These are phyloP conservation scores for Fraxinus xanthoxyloides DNA, from an alignment of 305 asterid species.

Conservation along the genomic window DNA sequence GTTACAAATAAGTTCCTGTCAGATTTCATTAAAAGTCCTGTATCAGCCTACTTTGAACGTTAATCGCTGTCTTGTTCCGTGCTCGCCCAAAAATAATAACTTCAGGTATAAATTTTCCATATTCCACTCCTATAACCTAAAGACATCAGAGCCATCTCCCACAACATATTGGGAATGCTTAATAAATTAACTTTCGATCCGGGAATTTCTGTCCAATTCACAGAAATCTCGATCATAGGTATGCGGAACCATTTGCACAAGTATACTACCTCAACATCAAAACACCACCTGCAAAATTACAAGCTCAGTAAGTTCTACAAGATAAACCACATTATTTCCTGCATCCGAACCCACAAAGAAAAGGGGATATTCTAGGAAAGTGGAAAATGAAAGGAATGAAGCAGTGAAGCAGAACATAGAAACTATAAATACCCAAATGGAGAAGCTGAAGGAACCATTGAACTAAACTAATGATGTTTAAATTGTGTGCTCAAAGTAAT, in stretches of 20 bases:
- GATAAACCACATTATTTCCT: neutral
- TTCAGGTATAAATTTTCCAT: constrained; percentile 70
- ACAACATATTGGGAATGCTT: constrained; percentile 92
- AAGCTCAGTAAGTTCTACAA: neutral
- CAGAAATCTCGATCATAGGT: constrained; percentile 87
- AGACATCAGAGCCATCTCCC: constrained; percentile 96
- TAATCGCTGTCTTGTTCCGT: neutral
- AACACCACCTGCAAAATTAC: constrained; percentile 77
- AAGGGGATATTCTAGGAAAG: neutral
- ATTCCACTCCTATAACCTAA: constrained; percentile 83
- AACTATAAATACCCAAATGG: neutral
- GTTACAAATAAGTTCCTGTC: neutral
- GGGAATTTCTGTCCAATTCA: constrained; percentile 88
- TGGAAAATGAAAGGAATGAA: neutral
- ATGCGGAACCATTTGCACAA: constrained; percentile 64
- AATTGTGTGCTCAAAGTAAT: neutral
- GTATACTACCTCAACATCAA: constrained; percentile 89
- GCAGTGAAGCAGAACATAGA: neutral
- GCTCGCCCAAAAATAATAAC: neutral
- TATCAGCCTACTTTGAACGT: neutral
- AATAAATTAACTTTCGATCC: constrained; percentile 86
- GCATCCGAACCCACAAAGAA: neutral
- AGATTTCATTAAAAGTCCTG: neutral
- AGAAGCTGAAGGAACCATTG: neutral
- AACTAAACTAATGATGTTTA: neutral